These are phyloP conservation scores for Crucihimalaya himalaica DNA, from an alignment of 345 rosid species.

Conservation along the genomic window DNA sequence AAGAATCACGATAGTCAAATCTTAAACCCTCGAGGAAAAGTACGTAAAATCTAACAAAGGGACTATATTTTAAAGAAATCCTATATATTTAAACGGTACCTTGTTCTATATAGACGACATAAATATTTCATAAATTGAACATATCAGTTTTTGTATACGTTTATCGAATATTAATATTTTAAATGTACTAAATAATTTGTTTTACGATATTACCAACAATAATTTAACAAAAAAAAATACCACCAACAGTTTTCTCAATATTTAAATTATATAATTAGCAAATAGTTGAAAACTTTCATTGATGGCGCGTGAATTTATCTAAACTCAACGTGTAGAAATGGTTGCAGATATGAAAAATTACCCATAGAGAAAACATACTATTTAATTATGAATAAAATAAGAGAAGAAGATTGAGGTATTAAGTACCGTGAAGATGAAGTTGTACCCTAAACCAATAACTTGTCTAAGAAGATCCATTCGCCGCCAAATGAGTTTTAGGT, in stretches of 20 bases:
- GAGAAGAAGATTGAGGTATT: not conserved
- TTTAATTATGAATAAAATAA: not conserved
- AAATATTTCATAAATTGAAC: not conserved
- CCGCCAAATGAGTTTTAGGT: conserved; percentile 71
- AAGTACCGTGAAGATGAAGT: conserved; percentile 69
- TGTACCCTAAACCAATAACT: conserved; percentile 61
- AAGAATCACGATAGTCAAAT: conserved; percentile 14
- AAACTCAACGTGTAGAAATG: not conserved
- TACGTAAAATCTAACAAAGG: conserved; percentile 16
- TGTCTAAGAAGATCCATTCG: conserved; percentile 53
- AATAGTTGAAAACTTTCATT: not conserved
- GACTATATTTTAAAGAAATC: not conserved
- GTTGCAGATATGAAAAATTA: not conserved
- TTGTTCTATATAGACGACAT: not conserved
- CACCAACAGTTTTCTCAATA: not conserved
- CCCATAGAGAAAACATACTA: not conserved
- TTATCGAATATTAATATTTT: not conserved
- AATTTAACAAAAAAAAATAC: too few relatives aligned
- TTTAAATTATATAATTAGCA: not conserved
- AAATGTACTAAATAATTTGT: not conserved
- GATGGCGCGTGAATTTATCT: not conserved
- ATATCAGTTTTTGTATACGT: not conserved
- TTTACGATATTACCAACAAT: not conserved
- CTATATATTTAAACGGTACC: not conserved
- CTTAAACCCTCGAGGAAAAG: conserved; percentile 8